Percentiles rank a stretch among this genome's conserved stretches.
Conservation (phyloP, 306 rosid species). For the Quercus bicolor region DNA sequence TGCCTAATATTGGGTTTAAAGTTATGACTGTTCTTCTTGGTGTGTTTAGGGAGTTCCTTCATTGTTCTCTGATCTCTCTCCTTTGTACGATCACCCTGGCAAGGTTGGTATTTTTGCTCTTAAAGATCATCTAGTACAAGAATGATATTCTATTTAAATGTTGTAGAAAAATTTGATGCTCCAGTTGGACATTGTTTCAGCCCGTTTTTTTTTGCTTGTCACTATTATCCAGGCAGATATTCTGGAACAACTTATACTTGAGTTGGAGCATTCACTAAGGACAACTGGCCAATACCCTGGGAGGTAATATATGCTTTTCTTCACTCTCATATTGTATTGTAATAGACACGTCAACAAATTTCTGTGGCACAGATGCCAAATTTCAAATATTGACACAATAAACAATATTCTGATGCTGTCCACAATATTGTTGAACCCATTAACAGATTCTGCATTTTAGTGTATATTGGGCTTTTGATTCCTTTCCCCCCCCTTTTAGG, state of each 20-base stretch:
- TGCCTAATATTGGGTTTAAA: constrained; percentile 13
- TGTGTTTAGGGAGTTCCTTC: constrained; percentile 94
- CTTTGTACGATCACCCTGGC: constrained; percentile 85
- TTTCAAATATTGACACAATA: background rate
- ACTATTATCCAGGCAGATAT: constrained; percentile 74
- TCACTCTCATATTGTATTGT: background rate
- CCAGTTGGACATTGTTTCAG: background rate
- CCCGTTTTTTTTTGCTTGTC: constrained; percentile 9
- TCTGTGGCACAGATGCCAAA: background rate
- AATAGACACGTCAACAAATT: background rate
- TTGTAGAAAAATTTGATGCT: background rate
- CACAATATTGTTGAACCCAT: background rate
- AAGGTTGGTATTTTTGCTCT: constrained; percentile 56
- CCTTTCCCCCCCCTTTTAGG: background rate
- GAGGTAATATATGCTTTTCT: constrained; percentile 44
- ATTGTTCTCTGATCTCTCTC: constrained; percentile 88
- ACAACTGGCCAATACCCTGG: constrained; percentile 67
- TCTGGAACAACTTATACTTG: constrained; percentile 81
- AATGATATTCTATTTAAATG: background rate
- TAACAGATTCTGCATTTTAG: background rate
- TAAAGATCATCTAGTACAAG: constrained; percentile 2
- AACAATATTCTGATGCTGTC: background rate
- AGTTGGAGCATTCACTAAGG: constrained; percentile 71
- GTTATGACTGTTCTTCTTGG: constrained; percentile 13
- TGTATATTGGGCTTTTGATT: background rate